These are phyloP conservation scores for Hymenoscyphus repandus DNA, from an alignment of 2,329 filamentous ascomycete genomes.

Conservation along the genomic window DNA sequence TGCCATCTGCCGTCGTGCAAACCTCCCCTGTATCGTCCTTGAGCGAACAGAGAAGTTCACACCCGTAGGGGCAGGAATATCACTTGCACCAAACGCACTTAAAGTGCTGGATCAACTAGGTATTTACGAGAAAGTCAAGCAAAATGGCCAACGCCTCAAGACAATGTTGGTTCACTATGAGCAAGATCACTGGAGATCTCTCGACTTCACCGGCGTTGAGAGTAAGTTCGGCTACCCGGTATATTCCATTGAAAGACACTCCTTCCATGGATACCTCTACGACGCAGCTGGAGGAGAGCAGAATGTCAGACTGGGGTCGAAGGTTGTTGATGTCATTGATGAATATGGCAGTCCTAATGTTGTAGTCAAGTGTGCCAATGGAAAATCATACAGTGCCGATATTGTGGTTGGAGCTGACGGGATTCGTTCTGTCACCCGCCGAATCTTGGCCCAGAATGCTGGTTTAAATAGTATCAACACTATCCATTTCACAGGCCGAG, in stretches of 20 bases:
- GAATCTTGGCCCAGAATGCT: constrained; percentile 1
- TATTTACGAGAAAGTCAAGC: neutral
- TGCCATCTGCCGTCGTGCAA: constrained; percentile 1
- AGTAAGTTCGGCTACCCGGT: constrained; percentile 1
- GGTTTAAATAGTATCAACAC: constrained; percentile 3
- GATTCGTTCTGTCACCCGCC: neutral
- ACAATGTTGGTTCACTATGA: constrained; percentile 1
- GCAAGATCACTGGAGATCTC: neutral
- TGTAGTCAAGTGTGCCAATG: neutral
- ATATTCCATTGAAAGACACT: neutral
- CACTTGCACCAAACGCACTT: neutral
- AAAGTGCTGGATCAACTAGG: neutral
- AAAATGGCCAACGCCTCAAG: constrained; percentile 1
- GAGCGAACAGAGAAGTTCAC: neutral
- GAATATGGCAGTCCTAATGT: neutral
- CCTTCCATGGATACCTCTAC: neutral
- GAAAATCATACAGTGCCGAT: neutral
- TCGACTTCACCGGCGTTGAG: constrained; percentile 1
- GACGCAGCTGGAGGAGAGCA: neutral
- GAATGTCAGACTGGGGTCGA: neutral
- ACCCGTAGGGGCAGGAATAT: neutral
- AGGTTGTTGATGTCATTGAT: constrained; percentile 1
- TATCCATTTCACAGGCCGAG: constrained; percentile 1
- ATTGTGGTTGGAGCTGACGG: constrained; percentile 2
- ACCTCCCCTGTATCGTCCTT: constrained; percentile 1